Percentiles rank a stretch among this genome's conserved stretches.
Evolutionary conservation across 139 green algal genomes (phyloP).

Genomic region (Coelastrella sp.): DNA sequence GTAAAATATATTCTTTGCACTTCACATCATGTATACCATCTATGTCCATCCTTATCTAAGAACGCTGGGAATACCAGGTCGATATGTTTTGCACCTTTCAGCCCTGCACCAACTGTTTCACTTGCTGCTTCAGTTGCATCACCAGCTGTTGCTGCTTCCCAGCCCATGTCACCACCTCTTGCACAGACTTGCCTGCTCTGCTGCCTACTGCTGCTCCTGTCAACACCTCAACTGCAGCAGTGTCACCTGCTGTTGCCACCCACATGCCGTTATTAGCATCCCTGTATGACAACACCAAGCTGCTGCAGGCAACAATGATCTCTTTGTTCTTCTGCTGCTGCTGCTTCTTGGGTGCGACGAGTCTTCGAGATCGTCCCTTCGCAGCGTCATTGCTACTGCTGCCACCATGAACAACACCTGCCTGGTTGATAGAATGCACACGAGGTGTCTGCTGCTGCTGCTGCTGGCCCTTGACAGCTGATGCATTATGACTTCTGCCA

Average conservation of each 20-base stretch:
- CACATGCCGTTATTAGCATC: slow-evolving; percentile 24
- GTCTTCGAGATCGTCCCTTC: not conserved
- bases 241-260: slow-evolving; percentile 25
- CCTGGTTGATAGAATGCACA: not conserved
- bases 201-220: slow-evolving; percentile 3
- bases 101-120: not conserved
- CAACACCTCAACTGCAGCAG: slow-evolving; percentile 1
- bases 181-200: not conserved
- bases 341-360: not conserved
- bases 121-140: not conserved
- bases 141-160: slow-evolving; percentile 7
- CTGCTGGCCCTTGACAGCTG: not conserved
- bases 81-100: too few relatives aligned
- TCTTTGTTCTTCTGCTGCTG: not conserved
- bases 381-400: not conserved
- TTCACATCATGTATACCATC: too few relatives aligned
- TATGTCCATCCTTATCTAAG: too few relatives aligned
- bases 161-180: slow-evolving; percentile 4
- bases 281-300: not conserved
- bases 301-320: not conserved
- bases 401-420: not conserved
- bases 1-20: too few relatives aligned
- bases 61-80: too few relatives aligned
- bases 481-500: not conserved
- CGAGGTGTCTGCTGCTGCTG: not conserved